phyloP scores from a whole-genome alignment of 805 yeast species.

The Cyberlindnera americana region DNA sequence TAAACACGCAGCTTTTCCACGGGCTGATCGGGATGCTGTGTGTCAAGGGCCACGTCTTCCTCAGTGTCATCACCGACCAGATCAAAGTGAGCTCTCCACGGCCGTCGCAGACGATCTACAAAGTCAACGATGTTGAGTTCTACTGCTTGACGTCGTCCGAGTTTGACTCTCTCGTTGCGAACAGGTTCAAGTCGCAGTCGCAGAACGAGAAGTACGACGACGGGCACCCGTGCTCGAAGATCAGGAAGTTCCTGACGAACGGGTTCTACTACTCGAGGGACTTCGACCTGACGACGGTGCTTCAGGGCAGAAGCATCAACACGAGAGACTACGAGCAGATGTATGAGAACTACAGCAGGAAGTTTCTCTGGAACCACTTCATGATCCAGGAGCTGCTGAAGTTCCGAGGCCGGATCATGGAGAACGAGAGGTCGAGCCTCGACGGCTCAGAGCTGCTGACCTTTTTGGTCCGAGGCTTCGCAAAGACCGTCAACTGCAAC shows the following conservation, averaged over 20 bases:
- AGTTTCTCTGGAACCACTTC: slow-evolving; percentile 88
- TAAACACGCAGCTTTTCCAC: slow-evolving; percentile 32
- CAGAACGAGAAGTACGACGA: slow-evolving; percentile 31
- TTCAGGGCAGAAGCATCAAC: slow-evolving; percentile 67
- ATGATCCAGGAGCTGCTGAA: slow-evolving; percentile 75
- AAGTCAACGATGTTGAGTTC: slow-evolving; percentile 59
- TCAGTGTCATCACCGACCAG: slow-evolving; percentile 55
- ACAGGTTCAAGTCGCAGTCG: slow-evolving; percentile 22
- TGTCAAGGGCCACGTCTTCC: slow-evolving; percentile 49
- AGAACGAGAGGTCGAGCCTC: slow-evolving; percentile 50
- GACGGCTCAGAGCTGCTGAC: slow-evolving; percentile 73
- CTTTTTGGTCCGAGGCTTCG: slow-evolving; percentile 88
- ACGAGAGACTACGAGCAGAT: slow-evolving; percentile 33
- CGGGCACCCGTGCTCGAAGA: slow-evolving; percentile 78
- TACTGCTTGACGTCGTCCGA: slow-evolving; percentile 57
- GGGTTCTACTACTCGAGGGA: slow-evolving; percentile 91
- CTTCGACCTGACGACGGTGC: slow-evolving; percentile 78
- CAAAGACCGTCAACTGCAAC: slow-evolving; percentile 53
- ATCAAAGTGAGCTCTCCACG: slow-evolving; percentile 58
- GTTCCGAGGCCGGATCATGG: slow-evolving; percentile 66
- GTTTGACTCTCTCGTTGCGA: slow-evolving; percentile 38
- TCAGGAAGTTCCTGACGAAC: slow-evolving; percentile 68
- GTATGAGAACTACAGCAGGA: slow-evolving; percentile 55
- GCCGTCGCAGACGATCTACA: slow-evolving; percentile 48
- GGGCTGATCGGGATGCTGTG: slow-evolving; percentile 64